phyloP scores from a whole-genome alignment of 208 protist species.

The Wallacemonas sp. region DNA sequence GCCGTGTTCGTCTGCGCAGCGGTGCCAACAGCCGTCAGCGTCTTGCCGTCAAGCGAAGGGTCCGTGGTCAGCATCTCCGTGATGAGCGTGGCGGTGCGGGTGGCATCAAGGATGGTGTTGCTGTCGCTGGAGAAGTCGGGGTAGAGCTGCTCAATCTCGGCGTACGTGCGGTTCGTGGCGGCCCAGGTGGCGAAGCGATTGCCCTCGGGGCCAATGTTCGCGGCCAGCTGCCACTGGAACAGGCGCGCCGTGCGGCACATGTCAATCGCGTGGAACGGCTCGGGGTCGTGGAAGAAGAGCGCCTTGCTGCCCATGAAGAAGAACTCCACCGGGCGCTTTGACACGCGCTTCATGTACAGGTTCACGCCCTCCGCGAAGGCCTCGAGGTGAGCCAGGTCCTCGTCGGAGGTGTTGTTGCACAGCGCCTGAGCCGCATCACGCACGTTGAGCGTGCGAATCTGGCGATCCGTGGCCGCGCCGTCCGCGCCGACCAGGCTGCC shows the following conservation, averaged over 20 bases:
- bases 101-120: constrained; percentile 36
- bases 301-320: constrained; percentile 47
- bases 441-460: constrained; percentile 52
- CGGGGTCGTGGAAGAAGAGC: constrained; percentile 49
- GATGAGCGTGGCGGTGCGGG: constrained; percentile 27
- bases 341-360: constrained; percentile 39
- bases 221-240: constrained; percentile 57
- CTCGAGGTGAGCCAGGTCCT: constrained; percentile 30
- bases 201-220: constrained; percentile 41
- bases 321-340: constrained; percentile 66
- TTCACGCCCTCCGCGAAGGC: constrained; percentile 64
- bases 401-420: constrained; percentile 27
- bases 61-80: background rate
- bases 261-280: constrained; percentile 39
- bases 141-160: constrained; percentile 41
- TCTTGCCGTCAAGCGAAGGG: too few species aligned
- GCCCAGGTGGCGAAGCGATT: constrained; percentile 42
- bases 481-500: constrained; percentile 34
- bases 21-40: background rate
- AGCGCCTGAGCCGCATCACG: constrained; percentile 35
- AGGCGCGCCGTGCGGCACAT: constrained; percentile 51
- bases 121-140: constrained; percentile 32
- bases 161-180: constrained; percentile 46
- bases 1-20: constrained; percentile 1
- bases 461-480: constrained; percentile 30